A percentile compares a stretch with the other conserved stretches of the same genome.
These are phyloP conservation scores for Pseudisothecium myosuroides DNA, from an alignment of 225 moss, liverwort and hornwort species.

Conservation along the genomic window DNA sequence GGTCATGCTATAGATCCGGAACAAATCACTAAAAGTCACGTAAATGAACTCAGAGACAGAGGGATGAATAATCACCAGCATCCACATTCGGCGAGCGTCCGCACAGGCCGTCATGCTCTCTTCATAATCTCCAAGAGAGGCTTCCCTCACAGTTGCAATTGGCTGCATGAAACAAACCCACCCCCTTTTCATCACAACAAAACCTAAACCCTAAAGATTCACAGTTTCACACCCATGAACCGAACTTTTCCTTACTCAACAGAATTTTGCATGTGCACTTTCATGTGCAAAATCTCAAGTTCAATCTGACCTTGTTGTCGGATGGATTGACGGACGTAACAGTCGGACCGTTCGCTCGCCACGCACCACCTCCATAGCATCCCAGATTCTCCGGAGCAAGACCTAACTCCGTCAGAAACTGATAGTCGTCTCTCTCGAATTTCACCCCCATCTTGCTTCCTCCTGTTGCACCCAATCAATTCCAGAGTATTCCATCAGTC, in stretches of 20 bases:
- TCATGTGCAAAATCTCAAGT: background rate
- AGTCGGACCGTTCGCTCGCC: constrained; percentile 64
- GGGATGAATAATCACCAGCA: constrained; percentile 46
- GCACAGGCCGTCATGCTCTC: constrained; percentile 49
- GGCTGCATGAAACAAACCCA: constrained; percentile 23
- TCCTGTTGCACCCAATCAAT: background rate
- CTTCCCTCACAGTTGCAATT: constrained; percentile 77
- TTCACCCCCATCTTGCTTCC: constrained; percentile 35
- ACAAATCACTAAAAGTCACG: background rate
- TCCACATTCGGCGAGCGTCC: constrained; percentile 72
- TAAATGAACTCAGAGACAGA: background rate
- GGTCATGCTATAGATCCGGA: background rate
- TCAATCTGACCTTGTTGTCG: constrained; percentile 46
- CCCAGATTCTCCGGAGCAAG: constrained; percentile 69
- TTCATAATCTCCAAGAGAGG: constrained; percentile 70
- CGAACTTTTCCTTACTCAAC: background rate
- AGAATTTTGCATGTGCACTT: background rate
- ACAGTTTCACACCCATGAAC: background rate
- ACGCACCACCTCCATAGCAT: constrained; percentile 66
- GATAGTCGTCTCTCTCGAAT: constrained; percentile 63
- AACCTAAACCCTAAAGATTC: background rate
- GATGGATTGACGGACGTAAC: constrained; percentile 65
- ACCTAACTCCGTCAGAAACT: constrained; percentile 54
- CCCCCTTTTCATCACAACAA: background rate
- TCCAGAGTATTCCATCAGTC: background rate